Base-by-base conservation (phyloP, 208 protist species). In the Crithidia fasciculata region DNA sequence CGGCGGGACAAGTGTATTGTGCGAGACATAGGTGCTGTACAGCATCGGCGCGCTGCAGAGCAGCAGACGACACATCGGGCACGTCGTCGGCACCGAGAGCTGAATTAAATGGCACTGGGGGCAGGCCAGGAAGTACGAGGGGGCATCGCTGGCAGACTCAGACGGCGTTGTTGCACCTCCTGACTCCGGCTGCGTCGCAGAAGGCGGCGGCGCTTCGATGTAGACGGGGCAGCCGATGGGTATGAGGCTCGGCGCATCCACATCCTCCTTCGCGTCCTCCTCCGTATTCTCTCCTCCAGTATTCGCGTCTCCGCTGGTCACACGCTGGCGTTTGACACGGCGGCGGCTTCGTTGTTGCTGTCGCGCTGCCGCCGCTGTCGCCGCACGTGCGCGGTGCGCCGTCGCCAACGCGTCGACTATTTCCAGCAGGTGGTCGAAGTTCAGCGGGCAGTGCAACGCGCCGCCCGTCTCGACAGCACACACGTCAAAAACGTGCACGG, bases 401-500 rank as follows among this genome's bases (percentile, higher is more conserved):
- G 80, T 50, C 3, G 85, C 82, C 53, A 94, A 75, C 43, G 74
- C 56, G 18, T 68, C 74, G 36, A 96, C 16, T 18, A 96, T 88
- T 5, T 73, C 67, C 55, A 81, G 80, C 2, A 94, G 57, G 71
- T 96, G 91, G n/a, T 89, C 87, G 70, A 89, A 96, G 72, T 84
- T 90, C 62, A 93, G 78, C 7, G 91, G 91, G 52, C 87, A 93
- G 69, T 89, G 72, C 66, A 94, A 72, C 44, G 45, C 41, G 41
- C 91, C 91, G 50, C 88, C 86, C 8, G 87, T 94, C 53, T 71
- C 15, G 12, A 61, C 40, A 16, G 91, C 84, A 52, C 72, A 82
- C 66, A 86, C 76, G n/a, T 91, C 76, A 64, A 91, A 91, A 2
- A 91, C 89, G 74, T 94, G 88, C 28, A 96, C 91, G n/a, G 89